Conservation (phyloP, 768 basidiomycete genomes). For the Postia placenta region DNA sequence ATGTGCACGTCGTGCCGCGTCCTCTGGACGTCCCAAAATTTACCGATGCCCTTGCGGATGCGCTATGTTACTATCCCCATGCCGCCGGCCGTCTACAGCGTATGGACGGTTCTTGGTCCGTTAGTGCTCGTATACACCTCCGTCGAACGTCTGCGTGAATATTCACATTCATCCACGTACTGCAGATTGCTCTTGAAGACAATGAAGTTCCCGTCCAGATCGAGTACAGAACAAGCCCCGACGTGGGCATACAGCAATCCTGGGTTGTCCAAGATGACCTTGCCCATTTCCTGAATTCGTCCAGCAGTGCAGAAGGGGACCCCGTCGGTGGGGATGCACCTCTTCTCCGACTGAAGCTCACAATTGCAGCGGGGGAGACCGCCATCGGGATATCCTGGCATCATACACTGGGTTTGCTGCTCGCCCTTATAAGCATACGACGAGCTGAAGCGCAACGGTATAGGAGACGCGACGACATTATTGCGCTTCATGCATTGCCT, state of each 20-base stretch:
- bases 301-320: neutral
- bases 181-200: too few species aligned
- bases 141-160: too few species aligned
- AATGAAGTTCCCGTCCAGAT: too few species aligned
- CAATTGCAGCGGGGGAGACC: constrained; percentile 19
- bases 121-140: too few species aligned
- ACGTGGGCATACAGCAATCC: neutral
- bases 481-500: constrained; percentile 24
- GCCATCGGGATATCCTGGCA: constrained; percentile 30
- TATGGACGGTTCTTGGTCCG: constrained; percentile 2
- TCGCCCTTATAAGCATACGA: neutral
- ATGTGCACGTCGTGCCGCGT: constrained; percentile 12
- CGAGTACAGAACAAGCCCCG: too few species aligned
- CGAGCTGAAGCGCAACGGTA: neutral
- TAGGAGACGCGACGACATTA: constrained; percentile 26
- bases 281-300: neutral
- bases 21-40: constrained; percentile 4
- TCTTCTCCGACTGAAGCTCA: constrained; percentile 24
- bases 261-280: constrained; percentile 11
- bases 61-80: constrained; percentile 6
- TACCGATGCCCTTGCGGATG: neutral
- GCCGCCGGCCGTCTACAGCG: constrained; percentile 7
- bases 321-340: neutral
- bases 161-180: too few species aligned
- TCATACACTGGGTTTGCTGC: constrained; percentile 25